Evolutionary conservation across 2,329 filamentous ascomycete genomes (phyloP).

Genomic region (Nigrospora sphaerica): DNA sequence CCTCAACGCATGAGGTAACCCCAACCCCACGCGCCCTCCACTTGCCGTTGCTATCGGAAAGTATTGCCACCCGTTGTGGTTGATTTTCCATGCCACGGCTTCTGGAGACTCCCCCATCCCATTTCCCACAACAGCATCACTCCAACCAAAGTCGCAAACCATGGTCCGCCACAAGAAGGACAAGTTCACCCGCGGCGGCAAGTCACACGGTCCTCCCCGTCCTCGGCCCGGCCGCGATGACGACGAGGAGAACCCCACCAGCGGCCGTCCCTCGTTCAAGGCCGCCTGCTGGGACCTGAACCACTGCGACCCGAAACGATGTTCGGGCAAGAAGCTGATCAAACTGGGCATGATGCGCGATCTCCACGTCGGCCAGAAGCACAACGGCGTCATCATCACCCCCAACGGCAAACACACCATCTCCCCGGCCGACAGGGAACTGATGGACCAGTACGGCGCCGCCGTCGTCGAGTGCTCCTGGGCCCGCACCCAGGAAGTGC

Average conservation of each 20-base stretch:
- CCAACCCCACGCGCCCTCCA: no score
- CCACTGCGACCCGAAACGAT: slow-evolving; percentile 95
- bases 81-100: no score
- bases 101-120: no score
- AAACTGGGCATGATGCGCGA: slow-evolving; percentile 89
- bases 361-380: slow-evolving; percentile 84
- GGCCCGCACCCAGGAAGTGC: slow-evolving; percentile 87
- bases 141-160: not conserved
- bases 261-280: slow-evolving; percentile 59
- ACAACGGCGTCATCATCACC: slow-evolving; percentile 86
- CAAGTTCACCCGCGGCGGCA: slow-evolving; percentile 63
- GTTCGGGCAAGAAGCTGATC: slow-evolving; percentile 93
- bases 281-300: slow-evolving; percentile 97
- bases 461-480: slow-evolving; percentile 97
- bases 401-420: slow-evolving; percentile 86
- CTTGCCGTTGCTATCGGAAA: no score
- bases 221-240: slow-evolving; percentile 38
- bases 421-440: slow-evolving; percentile 72
- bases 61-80: no score
- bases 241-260: slow-evolving; percentile 29
- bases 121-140: no score
- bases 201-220: slow-evolving; percentile 53
- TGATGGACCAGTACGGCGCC: slow-evolving; percentile 83
- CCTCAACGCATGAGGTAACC: no score
- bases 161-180: slow-evolving; percentile 99